Conservation (phyloP, 2,329 filamentous ascomycete species). For the Metarhizium rileyi region DNA sequence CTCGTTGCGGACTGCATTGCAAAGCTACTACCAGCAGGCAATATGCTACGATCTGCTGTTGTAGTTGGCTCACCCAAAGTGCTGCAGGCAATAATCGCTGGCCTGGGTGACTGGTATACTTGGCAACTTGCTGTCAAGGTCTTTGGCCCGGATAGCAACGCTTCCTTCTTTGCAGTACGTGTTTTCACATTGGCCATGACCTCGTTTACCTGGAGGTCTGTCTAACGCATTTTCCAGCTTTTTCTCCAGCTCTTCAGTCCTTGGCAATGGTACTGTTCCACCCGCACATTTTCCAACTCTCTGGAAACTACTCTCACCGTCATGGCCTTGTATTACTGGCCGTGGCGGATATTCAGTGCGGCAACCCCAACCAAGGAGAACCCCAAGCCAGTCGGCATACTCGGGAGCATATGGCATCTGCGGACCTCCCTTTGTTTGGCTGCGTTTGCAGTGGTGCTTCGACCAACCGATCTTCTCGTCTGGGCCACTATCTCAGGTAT, state of each 20-base stretch:
- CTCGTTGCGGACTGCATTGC: slow-evolving; percentile 48
- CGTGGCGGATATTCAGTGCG: slow-evolving; percentile 60
- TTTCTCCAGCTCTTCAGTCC: slow-evolving; percentile 34
- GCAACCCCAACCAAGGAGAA: slow-evolving; percentile 29
- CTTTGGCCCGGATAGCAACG: slow-evolving; percentile 56
- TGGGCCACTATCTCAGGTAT: slow-evolving; percentile 57
- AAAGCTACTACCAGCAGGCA: slow-evolving; percentile 40
- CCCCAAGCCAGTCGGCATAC: slow-evolving; percentile 19
- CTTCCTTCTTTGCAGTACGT: slow-evolving; percentile 59
- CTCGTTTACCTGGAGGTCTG: not conserved
- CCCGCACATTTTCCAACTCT: slow-evolving; percentile 87
- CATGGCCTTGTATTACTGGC: slow-evolving; percentile 72
- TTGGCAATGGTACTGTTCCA: slow-evolving; percentile 96
- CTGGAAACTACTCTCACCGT: slow-evolving; percentile 83
- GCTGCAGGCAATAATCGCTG: slow-evolving; percentile 68
- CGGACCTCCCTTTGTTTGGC: slow-evolving; percentile 63
- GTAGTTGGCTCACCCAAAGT: slow-evolving; percentile 65
- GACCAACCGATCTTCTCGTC: slow-evolving; percentile 82
- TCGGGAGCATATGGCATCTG: slow-evolving; percentile 20
- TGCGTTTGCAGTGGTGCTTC: slow-evolving; percentile 71
- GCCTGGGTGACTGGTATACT: slow-evolving; percentile 73
- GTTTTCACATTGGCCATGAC: not conserved
- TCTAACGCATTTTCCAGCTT: slow-evolving; percentile 16
- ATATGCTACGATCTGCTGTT: slow-evolving; percentile 50
- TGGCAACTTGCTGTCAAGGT: slow-evolving; percentile 70